Conservation (phyloP, 768 basidiomycete genomes). For the Coprinopsis strossmayeri region DNA sequence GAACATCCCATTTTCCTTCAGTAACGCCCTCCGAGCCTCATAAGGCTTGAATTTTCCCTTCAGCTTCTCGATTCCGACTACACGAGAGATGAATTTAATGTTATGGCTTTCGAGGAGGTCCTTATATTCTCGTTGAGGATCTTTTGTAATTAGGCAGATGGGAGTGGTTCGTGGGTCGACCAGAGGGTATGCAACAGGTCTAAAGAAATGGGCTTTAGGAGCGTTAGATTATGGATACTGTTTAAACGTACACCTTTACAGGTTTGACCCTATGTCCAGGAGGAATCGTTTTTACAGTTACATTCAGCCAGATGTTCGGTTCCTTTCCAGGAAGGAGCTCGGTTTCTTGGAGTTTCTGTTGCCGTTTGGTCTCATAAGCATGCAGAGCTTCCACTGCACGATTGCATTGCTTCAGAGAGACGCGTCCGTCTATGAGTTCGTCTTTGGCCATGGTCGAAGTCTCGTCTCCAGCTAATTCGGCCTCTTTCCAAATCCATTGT, state of each 20-base stretch:
- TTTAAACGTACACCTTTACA: constrained; percentile 62
- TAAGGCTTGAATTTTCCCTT: constrained; percentile 89
- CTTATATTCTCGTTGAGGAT: constrained; percentile 95
- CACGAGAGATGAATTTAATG: constrained; percentile 86
- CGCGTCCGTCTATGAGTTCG: constrained; percentile 61
- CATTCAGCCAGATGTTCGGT: constrained; percentile 83
- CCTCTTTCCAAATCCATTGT: not conserved
- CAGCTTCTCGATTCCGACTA: constrained; percentile 87
- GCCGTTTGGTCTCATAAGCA: constrained; percentile 58
- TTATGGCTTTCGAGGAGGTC: constrained; percentile 73
- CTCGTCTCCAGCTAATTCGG: not conserved
- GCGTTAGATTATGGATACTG: not conserved
- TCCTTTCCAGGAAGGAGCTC: constrained; percentile 77
- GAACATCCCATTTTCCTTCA: constrained; percentile 89
- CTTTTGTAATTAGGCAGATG: constrained; percentile 91
- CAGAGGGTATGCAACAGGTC: constrained; percentile 74
- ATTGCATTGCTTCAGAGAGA: constrained; percentile 67
- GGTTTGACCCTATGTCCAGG: constrained; percentile 76
- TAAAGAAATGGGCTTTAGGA: constrained; percentile 19
- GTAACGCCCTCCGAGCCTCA: constrained; percentile 73
- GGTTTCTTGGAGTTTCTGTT: constrained; percentile 57
- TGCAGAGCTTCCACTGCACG: constrained; percentile 78
- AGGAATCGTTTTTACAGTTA: constrained; percentile 80
- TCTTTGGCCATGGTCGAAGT: constrained; percentile 33
- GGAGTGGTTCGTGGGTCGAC: constrained; percentile 77